Conservation (phyloP, 768 basidiomycete genomes). For the Obba rivulosa region DNA sequence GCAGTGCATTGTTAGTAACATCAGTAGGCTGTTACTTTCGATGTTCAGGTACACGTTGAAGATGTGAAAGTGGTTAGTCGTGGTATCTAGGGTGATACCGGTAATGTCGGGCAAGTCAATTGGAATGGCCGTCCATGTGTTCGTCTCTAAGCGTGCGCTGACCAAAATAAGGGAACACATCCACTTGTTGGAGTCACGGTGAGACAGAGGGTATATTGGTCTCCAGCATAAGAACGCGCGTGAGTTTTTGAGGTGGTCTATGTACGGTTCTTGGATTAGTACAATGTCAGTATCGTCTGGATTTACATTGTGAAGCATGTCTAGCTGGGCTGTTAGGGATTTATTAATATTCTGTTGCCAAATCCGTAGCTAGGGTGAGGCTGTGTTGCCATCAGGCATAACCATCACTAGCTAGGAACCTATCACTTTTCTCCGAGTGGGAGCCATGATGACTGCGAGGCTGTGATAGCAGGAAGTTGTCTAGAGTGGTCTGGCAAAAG, state of each 20-base stretch:
- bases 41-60: constrained; percentile 36
- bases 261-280: constrained; percentile 34
- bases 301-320: constrained; percentile 7
- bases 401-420: background rate
- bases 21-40: constrained; percentile 17
- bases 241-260: constrained; percentile 18
- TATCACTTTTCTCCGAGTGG: background rate
- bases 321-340: constrained; percentile 15
- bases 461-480: background rate
- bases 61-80: constrained; percentile 17
- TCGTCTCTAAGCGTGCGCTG: constrained; percentile 6
- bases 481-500: background rate
- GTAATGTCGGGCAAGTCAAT: constrained; percentile 22
- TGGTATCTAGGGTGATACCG: constrained; percentile 19
- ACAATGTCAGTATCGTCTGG: constrained; percentile 26
- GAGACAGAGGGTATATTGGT: constrained; percentile 21
- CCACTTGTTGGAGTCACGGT: constrained; percentile 2
- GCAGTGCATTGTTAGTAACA: background rate
- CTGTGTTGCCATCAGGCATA: background rate
- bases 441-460: background rate
- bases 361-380: constrained; percentile 7
- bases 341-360: constrained; percentile 27
- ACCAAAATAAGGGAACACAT: constrained; percentile 11
- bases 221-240: constrained; percentile 10
- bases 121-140: constrained; percentile 6